Evolutionary conservation across 768 basidiomycete species (phyloP), one percentile per base, ranked within the genome.

Genomic region (Tylopilus balloui): DNA sequence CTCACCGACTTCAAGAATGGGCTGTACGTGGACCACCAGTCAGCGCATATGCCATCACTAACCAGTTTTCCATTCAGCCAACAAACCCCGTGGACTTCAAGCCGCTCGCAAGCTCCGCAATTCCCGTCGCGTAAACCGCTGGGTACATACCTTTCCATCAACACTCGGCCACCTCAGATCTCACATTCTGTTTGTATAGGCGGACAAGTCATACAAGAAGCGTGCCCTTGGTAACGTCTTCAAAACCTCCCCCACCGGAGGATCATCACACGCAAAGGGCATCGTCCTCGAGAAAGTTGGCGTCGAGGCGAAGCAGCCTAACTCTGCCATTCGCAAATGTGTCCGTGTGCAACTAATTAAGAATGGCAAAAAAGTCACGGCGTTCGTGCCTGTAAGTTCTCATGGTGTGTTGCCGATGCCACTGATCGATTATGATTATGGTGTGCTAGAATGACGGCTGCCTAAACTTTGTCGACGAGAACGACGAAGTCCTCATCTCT

Each of bases 291-390:
- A 99, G 77, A 99, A 99, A 79, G 93, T 99, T 66, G 96, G 96
- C 69, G 95, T 99, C 57, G 96, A 99, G 78, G 95, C 96, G 69
- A 99, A 99, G 77, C 96, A 99, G 74, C 96, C 96, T 76, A 99
- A 99, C 83, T 99, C 96, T 69, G 96, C 96, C 71, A 98, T 99
- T 74, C 93, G 96, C 73, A 99, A 99, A 73, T 99, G 96, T 78
- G 96, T 99, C 60, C 92, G 96, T 77, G 96, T 99, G 55, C 96
- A 99, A 67, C 80, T 99, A 61, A 98, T 99, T 73, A 99, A 99
- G 83, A 99, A 99, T 78, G 96, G 96, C 59, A 99, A 99, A 87
- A 98, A 98, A 73, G 95, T 99, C 69, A 98, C 95, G 56, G 96
- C 96, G 66, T 99, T 99, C 86, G 96, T 98, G 34, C 95, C 95